Evolutionary conservation across 2,329 filamentous ascomycete species (phyloP), one percentile per base, ranked within the genome.

Genomic region (Coleophoma crateriformis): DNA sequence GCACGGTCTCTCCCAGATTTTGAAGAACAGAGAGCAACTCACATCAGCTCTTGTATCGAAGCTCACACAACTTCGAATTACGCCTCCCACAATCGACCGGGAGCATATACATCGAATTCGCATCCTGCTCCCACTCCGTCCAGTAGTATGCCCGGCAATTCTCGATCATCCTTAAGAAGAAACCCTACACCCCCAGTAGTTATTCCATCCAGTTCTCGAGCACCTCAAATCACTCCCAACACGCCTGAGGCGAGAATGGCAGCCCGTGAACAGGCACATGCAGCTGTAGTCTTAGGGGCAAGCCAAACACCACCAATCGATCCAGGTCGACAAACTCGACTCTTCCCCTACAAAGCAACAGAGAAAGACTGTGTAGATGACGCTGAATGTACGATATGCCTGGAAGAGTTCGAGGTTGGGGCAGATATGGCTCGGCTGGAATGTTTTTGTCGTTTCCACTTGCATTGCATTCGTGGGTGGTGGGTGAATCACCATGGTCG

Each of bases 341-440:
- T 85, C 71, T 82, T 85, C 54, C 77, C 79, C 0, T 86, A 86
- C 57, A 55, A 70, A 19, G 82, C 82, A 2, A 85, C 81, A 10
- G 82, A 85, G 59, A 86, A 85, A 67, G 82, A 86, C 62, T 84
- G 81, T 56, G 75, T 83, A n/a, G 79, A 84, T 55, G 78, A 79
- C 50, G 82, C 80, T 3, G 82, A 86, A 65, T 85, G 82, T 61
- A 84, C 80, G 5, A 85, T 86, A 46, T 86, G 82, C 56, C 69
- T 86, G 3, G 82, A 85, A 58, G 82, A 85, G 61, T 84, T 84
- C 53, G 75, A 79, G 51, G 79, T 77, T 0, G 81, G 81, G 2
- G 74, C 78, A 27, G 66, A 73, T 22, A 85, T 86, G 82, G 82
- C 78, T n/a, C 71, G 82, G 40, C 66, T 86, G 44, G 82, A 85